Conservation (phyloP, 768 basidiomycete species). For the Suillus luteus region DNA sequence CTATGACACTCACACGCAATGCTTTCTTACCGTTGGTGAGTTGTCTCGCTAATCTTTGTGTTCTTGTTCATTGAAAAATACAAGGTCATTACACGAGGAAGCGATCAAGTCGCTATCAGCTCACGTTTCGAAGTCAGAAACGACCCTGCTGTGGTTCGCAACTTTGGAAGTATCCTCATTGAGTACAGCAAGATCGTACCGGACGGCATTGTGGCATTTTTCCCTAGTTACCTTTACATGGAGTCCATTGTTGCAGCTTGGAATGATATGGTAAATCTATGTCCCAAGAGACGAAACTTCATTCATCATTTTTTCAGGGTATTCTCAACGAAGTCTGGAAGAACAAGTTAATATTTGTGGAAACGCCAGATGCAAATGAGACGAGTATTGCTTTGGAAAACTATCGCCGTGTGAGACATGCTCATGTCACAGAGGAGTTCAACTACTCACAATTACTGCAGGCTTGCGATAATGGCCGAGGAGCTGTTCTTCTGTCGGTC, state of each 20-base stretch:
- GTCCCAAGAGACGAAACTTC: not conserved
- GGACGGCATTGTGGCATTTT: conserved; percentile 98
- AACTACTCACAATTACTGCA: conserved; percentile 28
- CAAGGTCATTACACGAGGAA: conserved; percentile 95
- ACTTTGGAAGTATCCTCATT: conserved; percentile 96
- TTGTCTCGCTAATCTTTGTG: conserved; percentile 6
- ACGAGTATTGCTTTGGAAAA: conserved; percentile 98
- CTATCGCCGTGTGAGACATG: conserved; percentile 74
- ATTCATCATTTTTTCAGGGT: conserved; percentile 54
- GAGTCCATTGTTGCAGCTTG: conserved; percentile 99
- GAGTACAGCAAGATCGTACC: conserved; percentile 98
- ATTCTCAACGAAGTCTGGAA: conserved; percentile 99
- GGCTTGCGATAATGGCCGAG: conserved; percentile 99
- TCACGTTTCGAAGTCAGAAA: conserved; percentile 99
- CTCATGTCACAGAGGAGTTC: not conserved
- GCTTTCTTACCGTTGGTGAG: conserved; percentile 92
- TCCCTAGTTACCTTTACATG: conserved; percentile 99
- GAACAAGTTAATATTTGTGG: conserved; percentile 98
- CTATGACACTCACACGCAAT: conserved; percentile 96
- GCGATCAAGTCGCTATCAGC: conserved; percentile 97
- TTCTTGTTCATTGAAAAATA: not conserved
- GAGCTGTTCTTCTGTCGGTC: conserved; percentile 94
- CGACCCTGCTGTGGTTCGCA: conserved; percentile 97
- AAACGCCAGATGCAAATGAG: conserved; percentile 98
- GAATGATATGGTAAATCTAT: conserved; percentile 93